Evolutionary conservation across 2,329 filamentous ascomycete genomes (phyloP).

Genomic region (Trichoderma cornu-damae): DNA sequence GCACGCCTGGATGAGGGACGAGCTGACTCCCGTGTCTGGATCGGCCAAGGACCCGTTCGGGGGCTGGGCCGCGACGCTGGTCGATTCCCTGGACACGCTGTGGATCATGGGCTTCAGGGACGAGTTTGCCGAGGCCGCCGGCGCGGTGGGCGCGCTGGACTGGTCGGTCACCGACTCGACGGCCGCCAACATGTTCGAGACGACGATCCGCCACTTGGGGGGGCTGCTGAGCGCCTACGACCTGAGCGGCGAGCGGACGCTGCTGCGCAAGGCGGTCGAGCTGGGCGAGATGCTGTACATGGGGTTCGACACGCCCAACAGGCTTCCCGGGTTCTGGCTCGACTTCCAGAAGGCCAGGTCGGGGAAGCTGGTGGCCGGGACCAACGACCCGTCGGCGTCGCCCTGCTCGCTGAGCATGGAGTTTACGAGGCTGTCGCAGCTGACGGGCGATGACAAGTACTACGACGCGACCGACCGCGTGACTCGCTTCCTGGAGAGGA

Average conservation of each 20-base stretch:
- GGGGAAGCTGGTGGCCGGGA: slow-evolving; percentile 45
- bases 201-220: slow-evolving; percentile 50
- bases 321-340: slow-evolving; percentile 45
- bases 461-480: slow-evolving; percentile 73
- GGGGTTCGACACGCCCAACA: slow-evolving; percentile 51
- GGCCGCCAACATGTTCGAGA: slow-evolving; percentile 50
- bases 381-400: slow-evolving; percentile 45
- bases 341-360: slow-evolving; percentile 41
- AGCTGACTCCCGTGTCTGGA: slow-evolving; percentile 46
- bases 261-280: slow-evolving; percentile 47
- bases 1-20: slow-evolving; percentile 50
- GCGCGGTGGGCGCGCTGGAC: slow-evolving; percentile 45
- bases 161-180: slow-evolving; percentile 43
- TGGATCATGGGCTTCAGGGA: slow-evolving; percentile 57
- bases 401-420: slow-evolving; percentile 66
- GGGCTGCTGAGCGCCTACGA: slow-evolving; percentile 49
- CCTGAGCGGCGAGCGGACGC: slow-evolving; percentile 40
- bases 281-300: slow-evolving; percentile 51
- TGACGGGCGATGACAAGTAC: slow-evolving; percentile 67
- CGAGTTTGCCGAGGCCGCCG: slow-evolving; percentile 52
- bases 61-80: slow-evolving; percentile 54
- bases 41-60: slow-evolving; percentile 45
- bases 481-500: slow-evolving; percentile 61
- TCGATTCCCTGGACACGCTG: slow-evolving; percentile 57
- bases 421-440: slow-evolving; percentile 67